These are phyloP conservation scores for Stachybotrys elegans DNA, from an alignment of 2,329 filamentous ascomycete genomes.

Conservation along the genomic window DNA sequence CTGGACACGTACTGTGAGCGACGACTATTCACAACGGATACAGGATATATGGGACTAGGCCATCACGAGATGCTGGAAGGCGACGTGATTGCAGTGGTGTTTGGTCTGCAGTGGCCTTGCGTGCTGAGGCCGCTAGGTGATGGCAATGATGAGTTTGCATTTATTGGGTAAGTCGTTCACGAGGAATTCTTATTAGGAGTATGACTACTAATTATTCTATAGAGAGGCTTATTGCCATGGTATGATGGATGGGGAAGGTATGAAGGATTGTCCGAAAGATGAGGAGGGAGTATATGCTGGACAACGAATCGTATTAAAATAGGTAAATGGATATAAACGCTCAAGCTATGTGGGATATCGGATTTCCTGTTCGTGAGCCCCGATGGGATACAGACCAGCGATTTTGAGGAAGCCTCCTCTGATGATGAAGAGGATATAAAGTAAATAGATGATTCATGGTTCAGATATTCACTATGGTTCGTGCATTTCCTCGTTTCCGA, in stretches of 20 bases:
- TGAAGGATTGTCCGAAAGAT: conserved; percentile 19
- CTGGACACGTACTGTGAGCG: conserved; percentile 11
- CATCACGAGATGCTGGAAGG: conserved; percentile 10
- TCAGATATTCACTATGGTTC: no score
- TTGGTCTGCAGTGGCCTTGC: conserved; percentile 9
- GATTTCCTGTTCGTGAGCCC: no score
- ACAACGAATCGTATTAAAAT: background rate
- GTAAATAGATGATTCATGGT: no score
- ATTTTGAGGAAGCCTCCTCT: no score
- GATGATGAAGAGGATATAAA: no score
- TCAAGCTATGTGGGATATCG: no score
- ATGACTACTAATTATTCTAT: background rate
- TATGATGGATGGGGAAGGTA: conserved; percentile 12
- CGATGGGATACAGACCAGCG: no score
- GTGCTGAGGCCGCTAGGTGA: conserved; percentile 8
- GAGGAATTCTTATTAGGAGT: no score
- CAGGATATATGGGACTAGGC: conserved; percentile 13
- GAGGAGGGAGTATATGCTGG: background rate
- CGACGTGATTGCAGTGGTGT: conserved; percentile 9
- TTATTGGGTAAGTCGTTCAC: conserved; percentile 15
- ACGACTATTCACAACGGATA: conserved; percentile 10
- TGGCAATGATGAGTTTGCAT: conserved; percentile 5
- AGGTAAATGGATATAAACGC: no score
- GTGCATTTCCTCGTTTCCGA: no score
- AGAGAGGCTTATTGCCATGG: conserved; percentile 16